These are phyloP conservation scores for Fusarium cyanostomum DNA, from an alignment of 2,329 filamentous ascomycete genomes.

Conservation along the genomic window DNA sequence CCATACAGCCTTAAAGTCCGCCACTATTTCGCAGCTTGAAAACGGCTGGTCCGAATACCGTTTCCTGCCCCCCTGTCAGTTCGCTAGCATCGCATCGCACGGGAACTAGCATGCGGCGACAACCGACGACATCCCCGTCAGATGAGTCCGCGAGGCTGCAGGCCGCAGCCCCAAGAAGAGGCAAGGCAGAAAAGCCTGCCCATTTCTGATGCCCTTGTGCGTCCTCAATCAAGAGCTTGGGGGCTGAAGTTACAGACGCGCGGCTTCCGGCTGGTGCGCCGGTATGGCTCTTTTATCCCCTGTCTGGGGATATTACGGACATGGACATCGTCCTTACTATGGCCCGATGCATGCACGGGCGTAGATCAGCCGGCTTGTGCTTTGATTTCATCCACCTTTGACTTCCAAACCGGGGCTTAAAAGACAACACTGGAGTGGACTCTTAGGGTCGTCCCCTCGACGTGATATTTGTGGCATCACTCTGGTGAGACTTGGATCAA, in stretches of 20 bases:
- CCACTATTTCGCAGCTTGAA: conserved; percentile 5
- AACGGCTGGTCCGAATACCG: background rate
- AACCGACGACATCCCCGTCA: background rate
- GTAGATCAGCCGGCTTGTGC: conserved; percentile 11
- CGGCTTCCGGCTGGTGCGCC: conserved; percentile 2
- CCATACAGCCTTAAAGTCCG: conserved; percentile 12
- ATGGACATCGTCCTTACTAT: conserved; percentile 1
- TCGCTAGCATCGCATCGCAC: background rate
- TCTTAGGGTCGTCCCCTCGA: background rate
- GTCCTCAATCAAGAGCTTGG: background rate
- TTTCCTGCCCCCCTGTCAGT: background rate
- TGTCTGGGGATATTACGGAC: background rate
- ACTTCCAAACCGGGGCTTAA: background rate
- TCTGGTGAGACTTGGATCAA: background rate
- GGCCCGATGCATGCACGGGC: conserved; percentile 8
- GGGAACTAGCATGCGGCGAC: background rate
- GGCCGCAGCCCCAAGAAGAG: background rate
- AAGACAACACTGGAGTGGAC: background rate
- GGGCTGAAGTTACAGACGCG: conserved; percentile 3
- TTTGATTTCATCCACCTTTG: background rate
- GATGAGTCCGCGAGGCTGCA: conserved; percentile 1
- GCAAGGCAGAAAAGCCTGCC: background rate
- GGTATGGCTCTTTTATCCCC: background rate
- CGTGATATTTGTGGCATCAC: background rate
- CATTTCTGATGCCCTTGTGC: conserved; percentile 2